These are phyloP conservation scores for Kockiozyma suomiensis DNA, from an alignment of 805 yeast genomes.

Conservation along the genomic window DNA sequence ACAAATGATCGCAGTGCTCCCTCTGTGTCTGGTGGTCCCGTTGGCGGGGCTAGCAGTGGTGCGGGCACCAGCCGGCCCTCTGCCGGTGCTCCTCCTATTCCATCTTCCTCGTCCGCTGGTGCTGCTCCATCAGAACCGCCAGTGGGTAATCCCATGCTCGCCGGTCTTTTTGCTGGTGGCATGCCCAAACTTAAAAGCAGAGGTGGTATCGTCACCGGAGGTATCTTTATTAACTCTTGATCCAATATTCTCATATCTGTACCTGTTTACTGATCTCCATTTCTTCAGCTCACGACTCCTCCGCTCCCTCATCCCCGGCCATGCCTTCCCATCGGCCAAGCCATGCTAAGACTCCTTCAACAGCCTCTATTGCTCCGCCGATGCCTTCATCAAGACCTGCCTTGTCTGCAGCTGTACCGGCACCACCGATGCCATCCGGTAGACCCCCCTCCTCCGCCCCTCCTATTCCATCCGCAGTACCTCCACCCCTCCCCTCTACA, in stretches of 20 bases:
- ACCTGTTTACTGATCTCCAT: background rate
- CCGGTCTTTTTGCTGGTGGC: slow-evolving; percentile 76
- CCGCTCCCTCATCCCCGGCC: slow-evolving; percentile 14
- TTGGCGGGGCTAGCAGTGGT: slow-evolving; percentile 37
- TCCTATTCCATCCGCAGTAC: slow-evolving; percentile 5
- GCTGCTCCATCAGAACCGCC: slow-evolving; percentile 6
- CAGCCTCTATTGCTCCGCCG: slow-evolving; percentile 16
- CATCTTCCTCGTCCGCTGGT: slow-evolving; percentile 21
- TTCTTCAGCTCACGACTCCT: slow-evolving; percentile 7
- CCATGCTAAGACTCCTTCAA: slow-evolving; percentile 24
- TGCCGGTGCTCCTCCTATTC: slow-evolving; percentile 15
- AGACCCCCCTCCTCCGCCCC: slow-evolving; percentile 7
- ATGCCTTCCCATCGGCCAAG: slow-evolving; percentile 29
- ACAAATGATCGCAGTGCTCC: slow-evolving; percentile 74
- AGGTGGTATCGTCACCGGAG: slow-evolving; percentile 40
- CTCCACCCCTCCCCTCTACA: slow-evolving; percentile 20
- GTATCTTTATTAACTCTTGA: slow-evolving; percentile 4
- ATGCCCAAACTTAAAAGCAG: slow-evolving; percentile 68
- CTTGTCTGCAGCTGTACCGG: slow-evolving; percentile 30
- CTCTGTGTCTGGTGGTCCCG: slow-evolving; percentile 46
- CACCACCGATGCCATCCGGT: slow-evolving; percentile 21
- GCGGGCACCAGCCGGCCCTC: slow-evolving; percentile 4
- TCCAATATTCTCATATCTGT: background rate
- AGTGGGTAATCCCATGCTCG: slow-evolving; percentile 44
- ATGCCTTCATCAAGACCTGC: slow-evolving; percentile 12